Evolutionary conservation across 2,329 filamentous ascomycete species (phyloP), one percentile per base, ranked within the genome.

Genomic region (Colletotrichum chrysophilum): DNA sequence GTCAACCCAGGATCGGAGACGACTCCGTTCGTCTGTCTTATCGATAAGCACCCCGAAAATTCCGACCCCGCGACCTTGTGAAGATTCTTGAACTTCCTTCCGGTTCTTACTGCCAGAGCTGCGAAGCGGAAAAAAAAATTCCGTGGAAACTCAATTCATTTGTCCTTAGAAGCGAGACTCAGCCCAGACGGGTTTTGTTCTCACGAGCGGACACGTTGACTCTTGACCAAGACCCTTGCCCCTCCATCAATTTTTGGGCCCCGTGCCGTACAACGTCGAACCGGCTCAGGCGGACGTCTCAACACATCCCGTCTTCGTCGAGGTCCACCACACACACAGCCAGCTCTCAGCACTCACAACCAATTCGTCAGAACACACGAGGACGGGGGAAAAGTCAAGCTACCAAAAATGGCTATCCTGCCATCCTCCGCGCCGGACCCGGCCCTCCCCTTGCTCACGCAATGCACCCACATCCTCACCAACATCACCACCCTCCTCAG

Each of bases 391-490:
- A 5, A 38, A 8, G 16, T 38, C 2, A 38, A 38, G 36, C 36
- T 38, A 18, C 10, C 30, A 30, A n/a, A 18, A 14, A 75, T 75
- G 73, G 43, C 64, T 18, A 34, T 55, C 21, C 73, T 73, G 14
- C 64, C 64, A 9, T 70, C 43, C 10, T 75, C 73, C 58, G 64
- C 28, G 24, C 62, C 70, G 9, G 70, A 75, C 18, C 56, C 73
- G 16, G n/a, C 38, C 4, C 18, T n/a, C 3, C 48, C 73, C 7
- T 10, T 75, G 13, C 55, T 75, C 7, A 61, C 62, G 16, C 74
- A 77, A 65, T 77, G 71, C 68, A 48, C 71, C 13, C 58, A 38
- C 55, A 74, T 77, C 24, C 67, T 70, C n/a, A 5, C 24, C 13
- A 68, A 74, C 24, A 76, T 77, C 18, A 16, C 60, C 1, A 34